Base-by-base conservation (phyloP, 1,139 yeast species). In the Martiniozyma asiatica region DNA sequence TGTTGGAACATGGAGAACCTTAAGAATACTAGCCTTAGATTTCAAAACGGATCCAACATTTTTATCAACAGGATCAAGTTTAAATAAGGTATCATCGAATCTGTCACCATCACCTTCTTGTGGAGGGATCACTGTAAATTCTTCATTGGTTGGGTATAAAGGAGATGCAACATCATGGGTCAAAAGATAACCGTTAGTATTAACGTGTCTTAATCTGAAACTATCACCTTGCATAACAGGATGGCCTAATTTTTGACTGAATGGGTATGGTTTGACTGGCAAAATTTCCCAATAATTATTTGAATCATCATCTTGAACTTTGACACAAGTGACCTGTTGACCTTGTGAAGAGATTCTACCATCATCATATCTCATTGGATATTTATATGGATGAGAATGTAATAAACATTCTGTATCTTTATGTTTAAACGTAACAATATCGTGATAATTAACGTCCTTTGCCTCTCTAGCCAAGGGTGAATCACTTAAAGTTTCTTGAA, bases 151-250 rank as follows among this genome's bases (percentile, higher is more conserved):
- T 29, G 94, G 77, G 50, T 59, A 79, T 39, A 73, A 63, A 19
- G 97, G 96, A n/a, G 97, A 87, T 1, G 98, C 98, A 32, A 89
- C 98, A 53, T 89, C 99, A 52, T 89, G 99, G 18, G 98, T 73
- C 43, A 84, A 61, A 40, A 89, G 58, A 44, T 61, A 78, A 4
- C 93, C 78, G 37, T 84, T 69, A 2, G 97, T 87, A 12, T 65
- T 73, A 23, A 84, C 70, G 46, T 89, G 99, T 53, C 71, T 76
- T 36, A 89, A 63, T 58, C 96, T 77, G 35, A 92, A 61, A 14
- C 69, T 56, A 47, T 81, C 92, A 39, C 77, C 76, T 37, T 72
- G 65, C 16, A 45, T 48, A 19, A 78, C 73, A 4, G 68, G 59
- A 19, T 40, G 42, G 14, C 44, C 46, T 5, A 53, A 50, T 19